Conservation (phyloP, 768 basidiomycete species). For the Psilocybe cubensis region DNA sequence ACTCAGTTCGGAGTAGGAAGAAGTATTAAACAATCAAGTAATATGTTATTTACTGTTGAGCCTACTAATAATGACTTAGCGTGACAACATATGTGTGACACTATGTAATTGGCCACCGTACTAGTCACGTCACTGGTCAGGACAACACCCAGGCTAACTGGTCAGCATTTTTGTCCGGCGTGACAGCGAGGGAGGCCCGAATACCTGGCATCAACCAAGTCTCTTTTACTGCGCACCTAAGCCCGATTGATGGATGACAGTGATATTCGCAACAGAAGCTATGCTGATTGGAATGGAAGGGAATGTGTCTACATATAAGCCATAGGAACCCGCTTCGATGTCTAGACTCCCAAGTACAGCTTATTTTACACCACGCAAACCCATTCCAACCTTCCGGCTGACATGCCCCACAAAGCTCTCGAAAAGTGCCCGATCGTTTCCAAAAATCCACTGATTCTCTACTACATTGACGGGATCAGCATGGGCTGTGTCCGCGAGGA, state of each 20-base stretch:
- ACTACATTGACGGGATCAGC: conserved; percentile 22
- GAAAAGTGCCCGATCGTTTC: conserved; percentile 57
- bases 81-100: too few relatives aligned
- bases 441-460: conserved; percentile 66
- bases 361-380: background rate
- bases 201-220: background rate
- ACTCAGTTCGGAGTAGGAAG: too few relatives aligned
- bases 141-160: too few relatives aligned
- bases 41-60: too few relatives aligned
- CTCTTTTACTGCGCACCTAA: background rate
- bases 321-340: background rate
- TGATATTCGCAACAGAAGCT: too few relatives aligned
- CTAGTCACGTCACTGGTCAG: too few relatives aligned
- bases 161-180: too few relatives aligned
- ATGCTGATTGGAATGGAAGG: background rate
- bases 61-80: too few relatives aligned
- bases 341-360: background rate
- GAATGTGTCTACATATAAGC: background rate
- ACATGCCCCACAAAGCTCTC: conserved; percentile 75
- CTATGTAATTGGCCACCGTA: too few relatives aligned
- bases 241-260: too few relatives aligned
- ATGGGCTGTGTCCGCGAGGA: background rate
- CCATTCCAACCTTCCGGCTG: conserved; percentile 45
- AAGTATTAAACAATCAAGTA: too few relatives aligned
- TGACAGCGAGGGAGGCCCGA: too few relatives aligned